Evolutionary conservation across 768 basidiomycete genomes (phyloP).

Genomic region (Lentinula boryana): DNA sequence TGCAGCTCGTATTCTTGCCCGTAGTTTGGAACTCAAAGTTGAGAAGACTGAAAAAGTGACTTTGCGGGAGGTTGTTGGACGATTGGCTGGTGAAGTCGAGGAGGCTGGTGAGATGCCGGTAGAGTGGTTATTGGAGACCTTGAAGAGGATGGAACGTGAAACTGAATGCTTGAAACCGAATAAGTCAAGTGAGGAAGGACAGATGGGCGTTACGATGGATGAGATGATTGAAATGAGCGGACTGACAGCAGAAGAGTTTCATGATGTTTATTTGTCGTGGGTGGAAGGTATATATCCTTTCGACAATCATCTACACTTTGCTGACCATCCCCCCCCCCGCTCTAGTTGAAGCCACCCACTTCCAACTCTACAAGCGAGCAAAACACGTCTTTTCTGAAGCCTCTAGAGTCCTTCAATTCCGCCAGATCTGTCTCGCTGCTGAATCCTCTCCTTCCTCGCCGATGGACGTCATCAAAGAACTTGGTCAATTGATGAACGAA

Average conservation of each 20-base stretch:
- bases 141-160: slow-evolving; percentile 41
- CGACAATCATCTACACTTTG: neutral
- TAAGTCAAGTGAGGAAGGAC: slow-evolving; percentile 25
- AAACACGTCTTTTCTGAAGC: slow-evolving; percentile 81
- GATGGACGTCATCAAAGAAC: slow-evolving; percentile 1
- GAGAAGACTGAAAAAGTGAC: slow-evolving; percentile 50
- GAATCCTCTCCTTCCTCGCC: neutral
- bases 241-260: slow-evolving; percentile 47
- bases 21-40: slow-evolving; percentile 42
- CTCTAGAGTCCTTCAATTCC: slow-evolving; percentile 73
- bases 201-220: slow-evolving; percentile 64
- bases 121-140: slow-evolving; percentile 36
- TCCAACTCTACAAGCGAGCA: slow-evolving; percentile 79
- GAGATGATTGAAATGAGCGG: slow-evolving; percentile 70
- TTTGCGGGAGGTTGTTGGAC: slow-evolving; percentile 59
- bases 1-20: slow-evolving; percentile 68
- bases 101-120: slow-evolving; percentile 39
- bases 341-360: slow-evolving; percentile 71
- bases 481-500: slow-evolving; percentile 33
- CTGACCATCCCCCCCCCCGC: slow-evolving; percentile 3
- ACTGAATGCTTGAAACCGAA: slow-evolving; percentile 49
- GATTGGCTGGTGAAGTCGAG: slow-evolving; percentile 42
- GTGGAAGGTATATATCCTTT: slow-evolving; percentile 49
- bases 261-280: slow-evolving; percentile 70
- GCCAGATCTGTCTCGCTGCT: slow-evolving; percentile 49